phyloP scores from a whole-genome alignment of 768 basidiomycete species.

The Pisolithus orientalis region DNA sequence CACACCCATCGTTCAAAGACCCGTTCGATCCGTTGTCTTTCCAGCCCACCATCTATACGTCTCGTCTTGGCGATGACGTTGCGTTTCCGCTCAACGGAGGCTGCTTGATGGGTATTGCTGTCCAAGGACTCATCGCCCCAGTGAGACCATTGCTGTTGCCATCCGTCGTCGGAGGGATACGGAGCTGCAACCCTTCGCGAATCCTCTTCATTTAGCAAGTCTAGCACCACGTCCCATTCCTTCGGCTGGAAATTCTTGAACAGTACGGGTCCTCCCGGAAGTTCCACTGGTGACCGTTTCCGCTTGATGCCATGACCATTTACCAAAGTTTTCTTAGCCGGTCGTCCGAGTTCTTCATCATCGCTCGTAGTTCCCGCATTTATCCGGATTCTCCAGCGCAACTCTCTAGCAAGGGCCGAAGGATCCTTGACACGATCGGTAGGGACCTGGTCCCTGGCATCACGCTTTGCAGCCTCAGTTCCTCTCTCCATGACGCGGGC shows the following conservation, averaged over 20 bases:
- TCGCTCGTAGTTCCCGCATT: slow-evolving; percentile 60
- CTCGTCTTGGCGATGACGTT: slow-evolving; percentile 55
- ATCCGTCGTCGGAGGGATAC: slow-evolving; percentile 36
- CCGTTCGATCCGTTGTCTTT: slow-evolving; percentile 68
- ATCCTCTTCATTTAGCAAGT: slow-evolving; percentile 37
- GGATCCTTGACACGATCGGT: slow-evolving; percentile 77
- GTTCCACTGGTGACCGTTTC: slow-evolving; percentile 28
- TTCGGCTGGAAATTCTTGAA: slow-evolving; percentile 70
- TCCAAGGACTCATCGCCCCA: slow-evolving; percentile 20
- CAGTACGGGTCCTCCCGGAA: slow-evolving; percentile 14
- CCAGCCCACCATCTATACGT: slow-evolving; percentile 48
- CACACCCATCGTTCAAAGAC: slow-evolving; percentile 64
- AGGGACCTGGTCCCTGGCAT: slow-evolving; percentile 78
- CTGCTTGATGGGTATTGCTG: slow-evolving; percentile 24
- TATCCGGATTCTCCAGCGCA: slow-evolving; percentile 74
- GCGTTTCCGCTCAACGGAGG: slow-evolving; percentile 37
- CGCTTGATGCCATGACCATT: slow-evolving; percentile 34
- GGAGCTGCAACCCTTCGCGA: slow-evolving; percentile 32
- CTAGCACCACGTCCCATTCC: slow-evolving; percentile 52
- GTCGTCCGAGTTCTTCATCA: slow-evolving; percentile 44
- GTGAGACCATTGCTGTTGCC: slow-evolving; percentile 42
- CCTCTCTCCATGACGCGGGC: slow-evolving; percentile 65
- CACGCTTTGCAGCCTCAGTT: slow-evolving; percentile 63
- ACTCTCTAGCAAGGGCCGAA: slow-evolving; percentile 71
- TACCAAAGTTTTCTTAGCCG: slow-evolving; percentile 19